phyloP scores from a whole-genome alignment of 129 eudicot genomes.

The Lactuca sativa region DNA sequence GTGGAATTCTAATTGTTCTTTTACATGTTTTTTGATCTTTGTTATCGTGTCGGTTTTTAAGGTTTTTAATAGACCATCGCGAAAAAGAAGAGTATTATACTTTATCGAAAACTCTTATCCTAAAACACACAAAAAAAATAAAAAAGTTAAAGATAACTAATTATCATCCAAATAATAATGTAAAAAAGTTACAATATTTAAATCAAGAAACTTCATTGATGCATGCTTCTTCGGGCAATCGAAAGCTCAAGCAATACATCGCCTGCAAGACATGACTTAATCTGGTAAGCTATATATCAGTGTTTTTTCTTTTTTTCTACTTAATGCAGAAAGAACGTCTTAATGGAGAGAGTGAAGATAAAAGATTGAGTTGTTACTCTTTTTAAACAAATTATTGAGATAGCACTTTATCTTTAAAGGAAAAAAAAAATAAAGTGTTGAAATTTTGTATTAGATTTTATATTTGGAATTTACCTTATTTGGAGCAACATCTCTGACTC shows the following conservation, averaged over 20 bases:
- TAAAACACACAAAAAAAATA: not conserved
- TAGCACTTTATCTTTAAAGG: not conserved
- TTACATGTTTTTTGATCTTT: conserved; percentile 25
- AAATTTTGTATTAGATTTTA: not conserved
- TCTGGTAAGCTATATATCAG: not conserved
- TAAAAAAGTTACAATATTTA: conserved; percentile 21
- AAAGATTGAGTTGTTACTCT: too few species aligned
- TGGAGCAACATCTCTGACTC: conserved; percentile 99
- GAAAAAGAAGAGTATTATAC: not conserved
- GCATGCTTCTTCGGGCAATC: conserved; percentile 89
- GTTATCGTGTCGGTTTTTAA: not conserved
- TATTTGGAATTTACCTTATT: conserved; percentile 68
- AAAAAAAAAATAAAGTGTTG: not conserved
- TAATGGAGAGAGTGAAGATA: too few species aligned
- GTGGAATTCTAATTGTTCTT: conserved; percentile 34
- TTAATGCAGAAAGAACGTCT: too few species aligned
- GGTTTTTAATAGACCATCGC: conserved; percentile 12
- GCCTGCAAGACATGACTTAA: conserved; percentile 54
- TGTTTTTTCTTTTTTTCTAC: too few species aligned
- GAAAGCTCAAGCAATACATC: conserved; percentile 92
- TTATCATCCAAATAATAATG: not conserved
- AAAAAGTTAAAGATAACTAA: conserved; percentile 6
- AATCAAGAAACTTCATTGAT: conserved; percentile 25
- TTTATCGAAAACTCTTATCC: conserved; percentile 5
- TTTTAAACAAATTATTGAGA: not conserved